Percentiles rank a stretch among this genome's conserved stretches.
Conservation (phyloP, 2,329 filamentous ascomycete species). For the Colletotrichum aenigma region DNA sequence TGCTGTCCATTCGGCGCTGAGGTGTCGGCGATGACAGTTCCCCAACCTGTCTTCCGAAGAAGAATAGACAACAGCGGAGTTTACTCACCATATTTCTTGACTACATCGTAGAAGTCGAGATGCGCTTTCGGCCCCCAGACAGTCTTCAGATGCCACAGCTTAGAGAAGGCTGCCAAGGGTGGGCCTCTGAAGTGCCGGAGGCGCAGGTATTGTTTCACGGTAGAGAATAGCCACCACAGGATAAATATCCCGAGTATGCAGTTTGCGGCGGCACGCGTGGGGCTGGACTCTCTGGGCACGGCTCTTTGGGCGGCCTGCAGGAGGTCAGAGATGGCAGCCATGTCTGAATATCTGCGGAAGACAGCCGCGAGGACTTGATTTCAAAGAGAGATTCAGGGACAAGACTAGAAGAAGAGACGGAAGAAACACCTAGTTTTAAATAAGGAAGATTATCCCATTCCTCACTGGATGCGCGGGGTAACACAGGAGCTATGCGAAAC, state of each 20-base stretch:
- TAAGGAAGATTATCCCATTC: background rate
- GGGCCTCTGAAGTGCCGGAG: slow-evolving; percentile 46
- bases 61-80: background rate
- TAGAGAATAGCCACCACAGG: slow-evolving; percentile 9
- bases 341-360: background rate
- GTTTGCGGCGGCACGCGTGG: background rate
- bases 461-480: background rate
- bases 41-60: background rate
- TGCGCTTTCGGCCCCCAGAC: slow-evolving; percentile 34
- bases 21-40: background rate
- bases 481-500: background rate
- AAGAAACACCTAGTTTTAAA: background rate
- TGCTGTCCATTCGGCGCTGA: background rate
- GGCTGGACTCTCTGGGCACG: background rate
- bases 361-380: background rate
- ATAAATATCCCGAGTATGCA: slow-evolving; percentile 6
- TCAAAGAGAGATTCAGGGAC: background rate
- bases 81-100: slow-evolving; percentile 36
- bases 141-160: slow-evolving; percentile 39
- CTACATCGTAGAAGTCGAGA: slow-evolving; percentile 38
- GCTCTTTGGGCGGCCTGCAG: background rate
- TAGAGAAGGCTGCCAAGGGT: slow-evolving; percentile 38
- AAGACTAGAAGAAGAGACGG: background rate
- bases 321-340: background rate
- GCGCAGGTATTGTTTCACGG: slow-evolving; percentile 33